Conservation (phyloP, 2,329 filamentous ascomycete genomes). For the Trichoderma arundinaceum region DNA sequence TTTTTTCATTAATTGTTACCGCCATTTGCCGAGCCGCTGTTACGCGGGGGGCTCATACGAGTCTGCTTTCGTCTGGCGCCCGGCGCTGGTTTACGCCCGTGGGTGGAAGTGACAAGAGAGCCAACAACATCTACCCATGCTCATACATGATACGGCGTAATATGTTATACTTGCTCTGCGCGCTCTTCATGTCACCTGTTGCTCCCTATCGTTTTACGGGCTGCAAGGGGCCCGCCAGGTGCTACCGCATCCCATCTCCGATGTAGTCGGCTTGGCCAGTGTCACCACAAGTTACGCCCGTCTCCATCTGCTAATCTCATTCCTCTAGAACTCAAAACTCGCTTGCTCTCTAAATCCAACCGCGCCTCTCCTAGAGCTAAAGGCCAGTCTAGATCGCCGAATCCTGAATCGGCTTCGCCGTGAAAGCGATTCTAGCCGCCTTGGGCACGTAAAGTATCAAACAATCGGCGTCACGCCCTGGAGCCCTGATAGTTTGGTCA, state of each 20-base stretch:
- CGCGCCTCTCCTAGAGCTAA: not conserved
- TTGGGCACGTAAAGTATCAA: not conserved
- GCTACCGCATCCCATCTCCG: conserved; percentile 24
- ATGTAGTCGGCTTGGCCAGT: conserved; percentile 24
- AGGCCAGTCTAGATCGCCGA: not conserved
- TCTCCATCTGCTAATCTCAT: not conserved
- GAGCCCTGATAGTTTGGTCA: conserved; percentile 14
- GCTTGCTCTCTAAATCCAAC: not conserved
- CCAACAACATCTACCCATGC: not conserved
- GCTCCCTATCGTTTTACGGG: conserved; percentile 18
- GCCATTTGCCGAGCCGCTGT: conserved; percentile 28
- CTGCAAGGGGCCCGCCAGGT: conserved; percentile 27
- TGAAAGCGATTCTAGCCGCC: not conserved
- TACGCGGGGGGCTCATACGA: conserved; percentile 22
- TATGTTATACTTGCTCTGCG: not conserved
- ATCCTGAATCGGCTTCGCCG: conserved; percentile 1
- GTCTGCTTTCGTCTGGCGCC: not conserved
- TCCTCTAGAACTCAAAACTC: no score
- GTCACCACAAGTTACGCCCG: conserved; percentile 2
- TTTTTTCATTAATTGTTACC: conserved; percentile 24
- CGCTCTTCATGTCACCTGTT: conserved; percentile 14
- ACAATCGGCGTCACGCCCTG: not conserved
- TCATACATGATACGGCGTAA: not conserved
- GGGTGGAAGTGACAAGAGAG: not conserved
- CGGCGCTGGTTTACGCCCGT: conserved; percentile 9